These are phyloP conservation scores for Phialophora verrucosa DNA, from an alignment of 2,329 filamentous ascomycete genomes.

Conservation along the genomic window DNA sequence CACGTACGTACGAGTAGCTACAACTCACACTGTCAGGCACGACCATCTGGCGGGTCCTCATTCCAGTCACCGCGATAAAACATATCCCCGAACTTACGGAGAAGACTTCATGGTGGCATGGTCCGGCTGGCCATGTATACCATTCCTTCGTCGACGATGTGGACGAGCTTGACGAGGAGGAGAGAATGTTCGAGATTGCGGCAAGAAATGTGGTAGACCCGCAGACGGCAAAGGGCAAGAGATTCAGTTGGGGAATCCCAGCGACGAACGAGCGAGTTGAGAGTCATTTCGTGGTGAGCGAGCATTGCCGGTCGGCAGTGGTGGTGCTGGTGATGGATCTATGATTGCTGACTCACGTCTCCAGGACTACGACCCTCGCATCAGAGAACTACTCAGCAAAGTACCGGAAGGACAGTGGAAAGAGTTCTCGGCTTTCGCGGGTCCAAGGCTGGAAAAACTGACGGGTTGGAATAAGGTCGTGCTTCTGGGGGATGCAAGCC, in stretches of 20 bases:
- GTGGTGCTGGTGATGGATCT: not conserved
- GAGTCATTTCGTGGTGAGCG: slow-evolving; percentile 46
- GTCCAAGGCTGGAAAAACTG: slow-evolving; percentile 51
- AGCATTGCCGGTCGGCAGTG: too few species aligned
- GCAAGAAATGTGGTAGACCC: slow-evolving; percentile 45
- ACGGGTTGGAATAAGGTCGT: slow-evolving; percentile 55
- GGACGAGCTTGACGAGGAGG: slow-evolving; percentile 30
- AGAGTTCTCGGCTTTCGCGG: slow-evolving; percentile 57
- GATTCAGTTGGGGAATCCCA: slow-evolving; percentile 39
- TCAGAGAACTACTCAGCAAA: slow-evolving; percentile 48
- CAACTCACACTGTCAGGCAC: slow-evolving; percentile 43
- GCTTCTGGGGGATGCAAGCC: slow-evolving; percentile 62
- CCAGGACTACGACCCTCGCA: slow-evolving; percentile 51
- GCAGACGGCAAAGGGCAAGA: slow-evolving; percentile 25
- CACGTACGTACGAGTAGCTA: too few species aligned
- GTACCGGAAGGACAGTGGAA: slow-evolving; percentile 52
- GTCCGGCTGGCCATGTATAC: slow-evolving; percentile 51
- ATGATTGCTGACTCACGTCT: not conserved
- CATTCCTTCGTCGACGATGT: slow-evolving; percentile 49
- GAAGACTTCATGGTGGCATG: slow-evolving; percentile 54
- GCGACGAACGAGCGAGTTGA: slow-evolving; percentile 39
- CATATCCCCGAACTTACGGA: slow-evolving; percentile 44
- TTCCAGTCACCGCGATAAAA: slow-evolving; percentile 47
- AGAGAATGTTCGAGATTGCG: slow-evolving; percentile 50
- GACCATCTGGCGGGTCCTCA: slow-evolving; percentile 55